Evolutionary conservation across 768 basidiomycete species (phyloP), one percentile per base, ranked within the genome.

Genomic region (Suillus weaverae): DNA sequence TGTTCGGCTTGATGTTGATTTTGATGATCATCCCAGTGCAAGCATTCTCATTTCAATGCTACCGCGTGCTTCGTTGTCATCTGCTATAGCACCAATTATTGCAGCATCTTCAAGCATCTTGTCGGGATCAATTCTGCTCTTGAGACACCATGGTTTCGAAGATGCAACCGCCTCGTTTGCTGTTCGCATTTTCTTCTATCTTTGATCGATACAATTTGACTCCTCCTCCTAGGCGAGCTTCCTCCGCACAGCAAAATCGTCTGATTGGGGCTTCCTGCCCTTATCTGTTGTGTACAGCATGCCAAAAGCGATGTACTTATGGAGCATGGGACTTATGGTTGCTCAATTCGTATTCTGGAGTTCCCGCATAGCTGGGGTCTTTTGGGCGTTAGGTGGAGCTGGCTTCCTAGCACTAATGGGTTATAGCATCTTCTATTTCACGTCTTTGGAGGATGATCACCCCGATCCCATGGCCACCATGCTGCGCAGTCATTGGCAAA

Each of bases 281-380:
- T 72, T 80, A 35, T 83, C 84, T 14, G 70, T 87, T 38, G 69
- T 77, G 3, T 85, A 80, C 69, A 74, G 83, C 38, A 75, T 86
- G 18, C 87, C 87, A 0, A 79, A 78, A 51, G 77, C 83, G 0
- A 70, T 83, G 32, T 79, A 81, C 64, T 71, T 85, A 55, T 86
- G 83, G 81, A 80, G 81, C 32, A 51, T 75, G 2, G 65, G 48
- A n/a, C 56, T 70, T 48, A 66, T 70, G 46, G 66, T 70, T 1
- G 33, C 61, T n/a, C 74, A 75, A 57, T 61, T 64, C n/a, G 13
- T 71, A 46, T 48, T 71, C 62, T 43, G 62, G 54, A 8, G 18
- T 5, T 62, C 60, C 11, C 60, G 55, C 22, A 22, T 36, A 22
- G 32, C 63, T 18, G 56, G 56, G 18, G 16, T 57, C 26, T 10